A percentile compares a stretch with the other conserved stretches of the same genome.
Evolutionary conservation across 176 grass and related monocot genomes (phyloP).

Genomic region (Cenchrus purpureus): DNA sequence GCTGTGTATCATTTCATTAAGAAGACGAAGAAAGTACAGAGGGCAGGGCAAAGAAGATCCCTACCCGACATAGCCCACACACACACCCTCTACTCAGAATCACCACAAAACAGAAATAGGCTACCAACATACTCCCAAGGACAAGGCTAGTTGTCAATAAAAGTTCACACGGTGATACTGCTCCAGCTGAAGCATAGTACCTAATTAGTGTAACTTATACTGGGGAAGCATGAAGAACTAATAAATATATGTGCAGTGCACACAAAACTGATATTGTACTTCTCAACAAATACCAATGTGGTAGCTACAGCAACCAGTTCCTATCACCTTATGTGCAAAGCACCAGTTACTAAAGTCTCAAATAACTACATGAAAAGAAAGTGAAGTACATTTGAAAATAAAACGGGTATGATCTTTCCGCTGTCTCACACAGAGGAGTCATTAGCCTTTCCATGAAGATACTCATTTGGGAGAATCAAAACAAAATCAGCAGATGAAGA

Average conservation of each 20-base stretch:
- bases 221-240: constrained; percentile 39
- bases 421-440: background rate
- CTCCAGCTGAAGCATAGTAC: background rate
- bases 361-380: background rate
- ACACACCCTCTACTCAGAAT: too few relatives aligned
- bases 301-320: constrained; percentile 4
- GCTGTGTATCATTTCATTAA: too few relatives aligned
- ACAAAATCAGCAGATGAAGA: background rate
- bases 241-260: constrained; percentile 20
- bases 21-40: too few relatives aligned
- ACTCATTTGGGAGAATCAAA: constrained; percentile 4
- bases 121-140: too few relatives aligned
- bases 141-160: too few relatives aligned
- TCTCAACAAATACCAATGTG: background rate
- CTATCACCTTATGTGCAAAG: background rate
- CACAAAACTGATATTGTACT: background rate
- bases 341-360: constrained; percentile 4
- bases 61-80: too few relatives aligned
- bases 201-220: background rate
- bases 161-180: too few relatives aligned
- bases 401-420: constrained; percentile 5
- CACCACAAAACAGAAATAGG: too few relatives aligned
- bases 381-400: background rate
- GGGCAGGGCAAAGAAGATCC: too few relatives aligned
- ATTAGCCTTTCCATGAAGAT: constrained; percentile 27